A percentile compares a stretch with the other conserved stretches of the same genome.
These are phyloP conservation scores for Metarhizium guizhouense DNA, from an alignment of 2,329 filamentous ascomycete species.

Conservation along the genomic window DNA sequence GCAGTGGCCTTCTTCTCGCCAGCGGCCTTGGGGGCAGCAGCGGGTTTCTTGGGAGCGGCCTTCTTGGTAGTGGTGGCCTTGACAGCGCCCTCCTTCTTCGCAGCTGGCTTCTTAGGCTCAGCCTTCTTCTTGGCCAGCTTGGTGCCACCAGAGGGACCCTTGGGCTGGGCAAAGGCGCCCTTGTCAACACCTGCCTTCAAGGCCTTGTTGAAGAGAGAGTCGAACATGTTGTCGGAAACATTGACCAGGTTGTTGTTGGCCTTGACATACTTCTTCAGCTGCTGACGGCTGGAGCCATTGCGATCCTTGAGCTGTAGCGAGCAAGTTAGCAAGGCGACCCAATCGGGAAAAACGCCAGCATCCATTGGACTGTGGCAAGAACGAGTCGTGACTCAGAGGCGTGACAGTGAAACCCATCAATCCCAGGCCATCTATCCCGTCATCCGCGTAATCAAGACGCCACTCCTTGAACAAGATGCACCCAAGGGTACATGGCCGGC, in stretches of 20 bases:
- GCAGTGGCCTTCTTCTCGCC: constrained; percentile 11
- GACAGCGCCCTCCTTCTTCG: constrained; percentile 22
- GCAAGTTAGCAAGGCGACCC: constrained; percentile 25
- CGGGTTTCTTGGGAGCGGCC: constrained; percentile 19
- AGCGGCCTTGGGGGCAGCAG: constrained; percentile 3
- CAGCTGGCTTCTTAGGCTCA: constrained; percentile 29
- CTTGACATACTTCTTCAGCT: constrained; percentile 53
- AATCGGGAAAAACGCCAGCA: neutral
- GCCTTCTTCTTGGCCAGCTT: constrained; percentile 78
- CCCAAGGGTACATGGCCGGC: constrained; percentile 21
- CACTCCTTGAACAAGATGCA: constrained; percentile 21
- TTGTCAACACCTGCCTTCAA: constrained; percentile 76
- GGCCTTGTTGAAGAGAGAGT: constrained; percentile 76
- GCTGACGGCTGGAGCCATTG: constrained; percentile 53
- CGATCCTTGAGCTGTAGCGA: constrained; percentile 48
- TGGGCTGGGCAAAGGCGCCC: constrained; percentile 80
- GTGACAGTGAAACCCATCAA: constrained; percentile 2
- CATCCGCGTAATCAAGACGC: neutral
- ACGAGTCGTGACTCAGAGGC: constrained; percentile 8
- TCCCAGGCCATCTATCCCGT: neutral
- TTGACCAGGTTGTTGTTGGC: constrained; percentile 42
- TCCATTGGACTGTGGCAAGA: neutral
- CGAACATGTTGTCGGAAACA: constrained; percentile 47
- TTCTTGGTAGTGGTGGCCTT: constrained; percentile 24
- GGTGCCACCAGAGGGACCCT: constrained; percentile 83